A percentile compares a stretch with the other conserved stretches of the same genome.
phyloP scores from a whole-genome alignment of 257 asterid species.

The Parsonsia alboflavescens region DNA sequence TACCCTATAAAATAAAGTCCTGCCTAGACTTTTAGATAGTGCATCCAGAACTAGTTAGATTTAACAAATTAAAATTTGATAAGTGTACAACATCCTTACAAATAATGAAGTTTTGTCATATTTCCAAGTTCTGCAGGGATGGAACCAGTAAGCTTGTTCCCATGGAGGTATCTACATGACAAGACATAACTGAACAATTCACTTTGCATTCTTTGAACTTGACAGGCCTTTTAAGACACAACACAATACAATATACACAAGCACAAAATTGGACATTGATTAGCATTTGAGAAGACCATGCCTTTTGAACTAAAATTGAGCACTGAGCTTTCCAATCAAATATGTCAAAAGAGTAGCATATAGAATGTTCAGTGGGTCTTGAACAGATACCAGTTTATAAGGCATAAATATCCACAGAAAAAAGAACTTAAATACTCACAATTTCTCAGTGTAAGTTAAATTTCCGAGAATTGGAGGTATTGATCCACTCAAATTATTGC shows the following conservation, averaged over 20 bases:
- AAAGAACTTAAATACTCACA: constrained; percentile 41
- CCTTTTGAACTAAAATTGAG: not conserved
- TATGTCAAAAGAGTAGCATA: not conserved
- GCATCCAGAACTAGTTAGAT: not conserved
- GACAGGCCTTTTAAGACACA: not conserved
- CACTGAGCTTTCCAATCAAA: not conserved
- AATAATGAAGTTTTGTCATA: constrained; percentile 91
- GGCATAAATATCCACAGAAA: not conserved
- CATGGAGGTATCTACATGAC: constrained; percentile 71
- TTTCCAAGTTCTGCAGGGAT: constrained; percentile 94
- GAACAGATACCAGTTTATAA: not conserved
- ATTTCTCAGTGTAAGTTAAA: constrained; percentile 81
- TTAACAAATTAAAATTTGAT: not conserved
- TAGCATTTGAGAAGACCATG: not conserved
- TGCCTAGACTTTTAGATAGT: not conserved
- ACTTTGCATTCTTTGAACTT: not conserved
- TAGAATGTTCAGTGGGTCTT: not conserved
- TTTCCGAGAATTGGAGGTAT: constrained; percentile 93
- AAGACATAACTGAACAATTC: not conserved
- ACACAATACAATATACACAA: too few species aligned
- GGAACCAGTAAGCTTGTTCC: constrained; percentile 79
- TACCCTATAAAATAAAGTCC: not conserved
- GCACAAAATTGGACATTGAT: not conserved
- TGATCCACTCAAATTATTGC: constrained; percentile 75
- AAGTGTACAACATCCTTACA: constrained; percentile 34